These are phyloP conservation scores for Myrmaecium sp. DNA, from an alignment of 2,329 filamentous ascomycete species.

Conservation along the genomic window DNA sequence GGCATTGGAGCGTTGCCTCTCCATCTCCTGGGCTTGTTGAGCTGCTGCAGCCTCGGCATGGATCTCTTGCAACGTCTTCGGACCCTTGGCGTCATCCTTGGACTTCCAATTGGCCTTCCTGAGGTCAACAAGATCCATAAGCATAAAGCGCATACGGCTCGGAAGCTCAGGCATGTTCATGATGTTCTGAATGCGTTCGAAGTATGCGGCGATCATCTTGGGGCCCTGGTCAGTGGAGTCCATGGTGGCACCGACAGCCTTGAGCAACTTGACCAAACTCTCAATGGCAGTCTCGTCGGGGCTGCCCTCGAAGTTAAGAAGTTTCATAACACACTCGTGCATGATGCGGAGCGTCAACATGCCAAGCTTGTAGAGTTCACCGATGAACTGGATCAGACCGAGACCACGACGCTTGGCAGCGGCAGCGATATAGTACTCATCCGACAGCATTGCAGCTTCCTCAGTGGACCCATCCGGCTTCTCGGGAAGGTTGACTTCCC, in stretches of 20 bases:
- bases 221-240: constrained; percentile 65
- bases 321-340: constrained; percentile 96
- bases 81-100: constrained; percentile 84
- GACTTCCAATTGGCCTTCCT: constrained; percentile 62
- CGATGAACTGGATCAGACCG: constrained; percentile 96
- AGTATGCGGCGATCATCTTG: constrained; percentile 85
- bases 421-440: constrained; percentile 89
- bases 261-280: constrained; percentile 81
- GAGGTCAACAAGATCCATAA: constrained; percentile 84
- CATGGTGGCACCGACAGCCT: constrained; percentile 79
- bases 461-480: constrained; percentile 55
- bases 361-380: constrained; percentile 93
- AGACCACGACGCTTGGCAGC: constrained; percentile 93
- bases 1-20: constrained; percentile 39
- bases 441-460: constrained; percentile 72
- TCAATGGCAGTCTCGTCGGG: constrained; percentile 95
- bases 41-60: constrained; percentile 66
- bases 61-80: constrained; percentile 90
- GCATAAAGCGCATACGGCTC: constrained; percentile 88
- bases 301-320: constrained; percentile 84
- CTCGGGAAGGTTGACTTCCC: constrained; percentile 73
- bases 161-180: constrained; percentile 57
- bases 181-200: constrained; percentile 70
- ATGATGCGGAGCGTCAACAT: constrained; percentile 99
- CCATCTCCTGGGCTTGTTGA: constrained; percentile 62